Evolutionary conservation across 1,139 yeast genomes (phyloP).

Genomic region (Yamadazyma trypodendri): DNA sequence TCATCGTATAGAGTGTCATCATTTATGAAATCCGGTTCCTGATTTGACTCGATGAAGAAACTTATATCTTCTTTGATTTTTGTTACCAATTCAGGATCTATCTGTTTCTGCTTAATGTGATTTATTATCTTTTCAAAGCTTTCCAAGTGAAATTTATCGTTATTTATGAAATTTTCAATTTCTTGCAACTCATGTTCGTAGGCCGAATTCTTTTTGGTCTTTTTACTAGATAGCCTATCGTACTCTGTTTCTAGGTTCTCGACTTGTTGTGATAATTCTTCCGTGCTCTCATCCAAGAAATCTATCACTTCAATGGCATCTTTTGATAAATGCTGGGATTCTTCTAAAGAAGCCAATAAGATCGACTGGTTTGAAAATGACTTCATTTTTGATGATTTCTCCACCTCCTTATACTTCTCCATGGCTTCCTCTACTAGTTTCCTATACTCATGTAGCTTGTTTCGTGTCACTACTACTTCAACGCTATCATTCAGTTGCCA

Average conservation of each 20-base stretch:
- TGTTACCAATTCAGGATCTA: slow-evolving; percentile 34
- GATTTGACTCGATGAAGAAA: slow-evolving; percentile 38
- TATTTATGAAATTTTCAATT: slow-evolving; percentile 33
- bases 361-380: slow-evolving; percentile 49
- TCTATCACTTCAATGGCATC: slow-evolving; percentile 36
- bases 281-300: slow-evolving; percentile 31
- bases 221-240: slow-evolving; percentile 42
- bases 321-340: slow-evolving; percentile 28
- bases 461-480: slow-evolving; percentile 42
- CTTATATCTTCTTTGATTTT: slow-evolving; percentile 42
- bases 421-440: slow-evolving; percentile 47
- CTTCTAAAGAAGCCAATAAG: slow-evolving; percentile 44
- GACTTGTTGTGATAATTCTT: slow-evolving; percentile 34
- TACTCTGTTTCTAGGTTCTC: slow-evolving; percentile 34
- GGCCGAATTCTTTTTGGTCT: slow-evolving; percentile 38
- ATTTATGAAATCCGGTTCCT: slow-evolving; percentile 39
- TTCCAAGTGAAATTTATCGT: slow-evolving; percentile 41
- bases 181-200: slow-evolving; percentile 46
- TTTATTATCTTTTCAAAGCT: slow-evolving; percentile 34
- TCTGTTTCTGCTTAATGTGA: slow-evolving; percentile 30
- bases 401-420: slow-evolving; percentile 50
- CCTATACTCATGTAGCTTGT: slow-evolving; percentile 42
- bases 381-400: slow-evolving; percentile 44
- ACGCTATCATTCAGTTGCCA: slow-evolving; percentile 62
- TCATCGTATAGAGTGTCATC: slow-evolving; percentile 46